Percentiles rank a stretch among this genome's conserved stretches.
Conservation (phyloP, 257 asterid genomes). For the Catharanthus roseus region DNA sequence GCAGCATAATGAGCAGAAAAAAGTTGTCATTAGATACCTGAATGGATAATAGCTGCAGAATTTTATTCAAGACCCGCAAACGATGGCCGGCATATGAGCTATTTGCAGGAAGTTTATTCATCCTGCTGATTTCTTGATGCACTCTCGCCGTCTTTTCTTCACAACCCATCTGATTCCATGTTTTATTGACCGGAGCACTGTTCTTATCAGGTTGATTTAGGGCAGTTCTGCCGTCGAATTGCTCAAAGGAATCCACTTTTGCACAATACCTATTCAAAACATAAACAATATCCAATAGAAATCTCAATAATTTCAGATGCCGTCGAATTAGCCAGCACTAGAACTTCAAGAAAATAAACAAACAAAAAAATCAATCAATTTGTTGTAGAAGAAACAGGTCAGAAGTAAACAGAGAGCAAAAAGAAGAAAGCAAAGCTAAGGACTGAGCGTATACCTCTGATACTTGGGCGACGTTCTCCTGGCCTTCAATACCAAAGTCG, state of each 20-base stretch:
- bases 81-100: constrained; percentile 69
- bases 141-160: constrained; percentile 49
- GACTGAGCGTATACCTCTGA: too few species aligned
- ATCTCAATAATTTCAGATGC: neutral
- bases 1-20: neutral
- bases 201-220: constrained; percentile 19
- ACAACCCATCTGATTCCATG: constrained; percentile 26
- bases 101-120: constrained; percentile 51
- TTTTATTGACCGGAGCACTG: constrained; percentile 18
- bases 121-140: constrained; percentile 44
- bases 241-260: constrained; percentile 18
- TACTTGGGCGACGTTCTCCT: too few species aligned
- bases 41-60: constrained; percentile 50
- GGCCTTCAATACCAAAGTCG: too few species aligned
- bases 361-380: too few species aligned
- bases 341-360: too few species aligned
- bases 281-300: neutral
- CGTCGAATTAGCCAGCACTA: too few species aligned
- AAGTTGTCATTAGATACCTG: constrained; percentile 34
- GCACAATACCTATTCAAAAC: neutral
- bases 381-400: too few species aligned
- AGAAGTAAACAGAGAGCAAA: too few species aligned
- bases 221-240: constrained; percentile 14
- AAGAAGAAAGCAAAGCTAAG: too few species aligned
- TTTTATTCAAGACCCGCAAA: constrained; percentile 60